Evolutionary conservation across 1,284 basidiomycete genomes (phyloP), one percentile per base, ranked within the genome.

Genomic region (Tilletiopsis washingtonensis): DNA sequence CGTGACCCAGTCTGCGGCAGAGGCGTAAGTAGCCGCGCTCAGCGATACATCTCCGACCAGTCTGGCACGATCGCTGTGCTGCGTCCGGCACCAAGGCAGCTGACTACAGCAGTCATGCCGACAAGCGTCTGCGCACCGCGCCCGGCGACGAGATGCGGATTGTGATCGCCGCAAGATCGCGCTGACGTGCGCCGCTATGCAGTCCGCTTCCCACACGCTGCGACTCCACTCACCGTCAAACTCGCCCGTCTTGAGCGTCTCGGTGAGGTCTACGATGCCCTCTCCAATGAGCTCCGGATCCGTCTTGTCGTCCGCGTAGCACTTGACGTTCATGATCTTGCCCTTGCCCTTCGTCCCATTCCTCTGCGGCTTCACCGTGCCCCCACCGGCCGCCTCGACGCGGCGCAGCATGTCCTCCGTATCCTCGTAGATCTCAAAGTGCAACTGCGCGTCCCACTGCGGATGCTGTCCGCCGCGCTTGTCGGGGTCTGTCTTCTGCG

Each of bases 251-350:
- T 87, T 88, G 62, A 98, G 76, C 15, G 86, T 91, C 59, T 91
- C 86, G 7, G 86, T 86, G 43, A 98, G 79, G 72, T 93, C 85
- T 2, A 98, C 86, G 38, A 82, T 78, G 1, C 83, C 78, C 74
- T 98, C 91, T 41, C 94, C 94, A 72, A 99, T 93, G 60, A 97
- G 79, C 68, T 93, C 91, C 45, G 94, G 93, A 68, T 98, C 91
- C 57, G 88, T 84, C 46, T 85, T 79, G 74, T 98, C 93, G 74
- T 97, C 91, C 14, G 94, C 93, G 74, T 85, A 99, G 74, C 90
- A 91, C 27, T 84, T 81, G 40, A 98, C 71, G 60, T 80, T 81
- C 82, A 98, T 84, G 32, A 76, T 78, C 73, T 82, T 86, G 43
- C 85, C 84, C 50, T 48, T 69, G 48, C 47, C 46, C 81, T 40